Percentiles rank a stretch among this genome's conserved stretches.
phyloP scores from a whole-genome alignment of 2,329 filamentous ascomycete genomes.

The Pyrenochaeta sp. region DNA sequence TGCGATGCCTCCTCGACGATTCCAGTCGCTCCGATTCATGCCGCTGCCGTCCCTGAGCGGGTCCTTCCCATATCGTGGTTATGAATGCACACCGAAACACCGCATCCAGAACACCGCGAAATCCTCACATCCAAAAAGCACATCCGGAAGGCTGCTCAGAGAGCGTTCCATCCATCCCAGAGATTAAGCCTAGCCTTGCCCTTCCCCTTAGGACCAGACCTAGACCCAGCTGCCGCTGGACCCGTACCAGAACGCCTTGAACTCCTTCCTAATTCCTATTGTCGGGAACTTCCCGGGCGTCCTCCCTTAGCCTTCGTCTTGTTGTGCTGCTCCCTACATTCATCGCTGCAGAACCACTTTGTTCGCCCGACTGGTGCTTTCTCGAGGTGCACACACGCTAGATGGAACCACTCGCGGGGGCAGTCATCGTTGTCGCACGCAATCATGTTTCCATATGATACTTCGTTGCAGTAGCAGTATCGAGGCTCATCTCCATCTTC shows the following conservation, averaged over 20 bases:
- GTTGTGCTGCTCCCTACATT: slow-evolving; percentile 43
- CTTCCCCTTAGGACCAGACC: slow-evolving; percentile 41
- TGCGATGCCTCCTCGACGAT: too few species aligned
- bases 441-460: slow-evolving; percentile 72
- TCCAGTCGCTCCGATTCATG: too few species aligned
- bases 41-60: too few species aligned
- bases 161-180: slow-evolving; percentile 48
- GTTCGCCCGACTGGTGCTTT: slow-evolving; percentile 60
- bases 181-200: slow-evolving; percentile 43
- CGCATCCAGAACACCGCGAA: slow-evolving; percentile 24
- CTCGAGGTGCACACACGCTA: slow-evolving; percentile 68
- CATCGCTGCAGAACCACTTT: slow-evolving; percentile 51
- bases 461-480: slow-evolving; percentile 71
- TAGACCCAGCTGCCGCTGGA: slow-evolving; percentile 36
- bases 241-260: slow-evolving; percentile 46
- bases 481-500: slow-evolving; percentile 60
- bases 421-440: slow-evolving; percentile 72
- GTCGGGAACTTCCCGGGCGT: slow-evolving; percentile 47
- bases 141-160: slow-evolving; percentile 37
- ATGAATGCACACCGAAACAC: slow-evolving; percentile 14
- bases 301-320: slow-evolving; percentile 44
- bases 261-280: slow-evolving; percentile 51
- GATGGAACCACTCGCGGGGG: slow-evolving; percentile 72
- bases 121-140: slow-evolving; percentile 31
- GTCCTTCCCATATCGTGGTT: too few species aligned